Evolutionary conservation across 2,329 filamentous ascomycete genomes (phyloP).

Genomic region (Septoria petroselini): DNA sequence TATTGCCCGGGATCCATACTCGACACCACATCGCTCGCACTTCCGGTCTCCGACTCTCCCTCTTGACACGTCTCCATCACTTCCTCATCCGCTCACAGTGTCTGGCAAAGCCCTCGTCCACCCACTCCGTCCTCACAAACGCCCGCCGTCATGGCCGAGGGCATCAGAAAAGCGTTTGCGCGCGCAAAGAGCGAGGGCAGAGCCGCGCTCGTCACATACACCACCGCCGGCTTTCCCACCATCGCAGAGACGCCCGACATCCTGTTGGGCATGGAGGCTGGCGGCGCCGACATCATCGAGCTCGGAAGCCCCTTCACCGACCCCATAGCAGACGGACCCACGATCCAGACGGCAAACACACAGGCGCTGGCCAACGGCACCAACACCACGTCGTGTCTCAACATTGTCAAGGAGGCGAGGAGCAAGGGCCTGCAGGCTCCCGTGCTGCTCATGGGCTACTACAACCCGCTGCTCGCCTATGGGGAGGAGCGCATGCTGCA

Average conservation of each 20-base stretch:
- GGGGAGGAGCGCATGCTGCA: constrained; percentile 85
- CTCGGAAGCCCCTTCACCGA: constrained; percentile 96
- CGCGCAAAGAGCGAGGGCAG: constrained; percentile 51
- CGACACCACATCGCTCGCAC: no score
- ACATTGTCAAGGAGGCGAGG: constrained; percentile 80
- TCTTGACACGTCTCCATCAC: no score
- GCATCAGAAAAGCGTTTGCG: constrained; percentile 51
- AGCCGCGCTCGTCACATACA: constrained; percentile 87
- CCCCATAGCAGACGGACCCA: constrained; percentile 95
- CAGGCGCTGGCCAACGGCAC: constrained; percentile 84
- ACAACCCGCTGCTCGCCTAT: constrained; percentile 91
- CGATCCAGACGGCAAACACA: constrained; percentile 93
- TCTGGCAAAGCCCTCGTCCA: no score
- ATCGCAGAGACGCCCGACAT: constrained; percentile 79
- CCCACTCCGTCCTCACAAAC: no score
- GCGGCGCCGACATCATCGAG: constrained; percentile 92
- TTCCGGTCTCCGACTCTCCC: no score
- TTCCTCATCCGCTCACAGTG: no score
- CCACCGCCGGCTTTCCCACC: constrained; percentile 88
- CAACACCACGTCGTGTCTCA: constrained; percentile 72
- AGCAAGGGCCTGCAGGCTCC: constrained; percentile 73
- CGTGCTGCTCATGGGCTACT: constrained; percentile 96
- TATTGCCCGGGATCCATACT: no score
- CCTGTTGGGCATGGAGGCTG: constrained; percentile 84
- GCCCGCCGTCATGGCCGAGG: constrained; percentile 41